phyloP scores from a whole-genome alignment of 179 eudicot species.

The Vitellaria paradoxa region DNA sequence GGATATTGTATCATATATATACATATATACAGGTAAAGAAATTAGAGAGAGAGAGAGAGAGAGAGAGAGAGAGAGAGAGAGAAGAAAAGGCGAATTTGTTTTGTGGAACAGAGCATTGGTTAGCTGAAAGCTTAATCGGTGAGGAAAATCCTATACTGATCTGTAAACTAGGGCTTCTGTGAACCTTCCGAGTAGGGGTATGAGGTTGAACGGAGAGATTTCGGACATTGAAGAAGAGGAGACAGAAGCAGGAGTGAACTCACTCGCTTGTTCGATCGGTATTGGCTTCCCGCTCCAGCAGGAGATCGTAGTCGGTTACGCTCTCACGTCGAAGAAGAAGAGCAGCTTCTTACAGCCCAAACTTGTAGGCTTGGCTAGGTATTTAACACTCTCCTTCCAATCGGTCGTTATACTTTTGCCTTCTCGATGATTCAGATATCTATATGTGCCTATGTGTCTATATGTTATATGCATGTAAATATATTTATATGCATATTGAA shows the following conservation, averaged over 20 bases:
- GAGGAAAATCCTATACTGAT: not conserved
- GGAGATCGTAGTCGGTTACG: slow-evolving; percentile 67
- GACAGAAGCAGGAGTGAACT: slow-evolving; percentile 12
- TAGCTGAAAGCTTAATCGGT: not conserved
- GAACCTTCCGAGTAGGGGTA: slow-evolving; percentile 4
- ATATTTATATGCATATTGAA: not conserved
- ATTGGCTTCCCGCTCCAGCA: slow-evolving; percentile 13
- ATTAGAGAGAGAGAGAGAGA: not conserved
- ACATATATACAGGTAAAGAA: too few relatives aligned
- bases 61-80: not conserved
- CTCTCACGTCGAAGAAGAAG: slow-evolving; percentile 68
- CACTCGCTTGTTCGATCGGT: not conserved
- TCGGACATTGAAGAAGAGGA: slow-evolving; percentile 30
- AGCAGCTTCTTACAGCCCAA: slow-evolving; percentile 78
- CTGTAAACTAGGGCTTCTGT: not conserved
- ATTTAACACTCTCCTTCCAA: not conserved
- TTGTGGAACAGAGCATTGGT: not conserved
- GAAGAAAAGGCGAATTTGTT: not conserved
- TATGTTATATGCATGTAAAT: not conserved
- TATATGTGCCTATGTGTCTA: not conserved
- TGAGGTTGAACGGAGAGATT: slow-evolving; percentile 51
- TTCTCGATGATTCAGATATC: not conserved
- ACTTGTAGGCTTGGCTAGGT: slow-evolving; percentile 60
- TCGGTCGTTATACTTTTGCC: not conserved
- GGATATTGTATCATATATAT: too few relatives aligned